Evolutionary conservation across 2,329 filamentous ascomycete genomes (phyloP).

Genomic region (Nigrospora oryzae): DNA sequence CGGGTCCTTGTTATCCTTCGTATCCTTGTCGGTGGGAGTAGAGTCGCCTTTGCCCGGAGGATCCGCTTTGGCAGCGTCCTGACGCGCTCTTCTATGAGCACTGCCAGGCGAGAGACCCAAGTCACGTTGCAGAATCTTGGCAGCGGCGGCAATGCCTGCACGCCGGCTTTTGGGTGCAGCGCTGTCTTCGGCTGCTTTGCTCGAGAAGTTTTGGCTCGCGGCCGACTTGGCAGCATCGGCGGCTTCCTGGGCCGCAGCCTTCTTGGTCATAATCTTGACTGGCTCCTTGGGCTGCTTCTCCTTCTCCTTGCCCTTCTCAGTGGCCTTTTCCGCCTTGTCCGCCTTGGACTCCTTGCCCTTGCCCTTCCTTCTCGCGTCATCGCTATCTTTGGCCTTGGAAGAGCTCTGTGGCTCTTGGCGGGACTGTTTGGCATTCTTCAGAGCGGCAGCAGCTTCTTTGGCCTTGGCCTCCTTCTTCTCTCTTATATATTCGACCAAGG

Average conservation of each 20-base stretch:
- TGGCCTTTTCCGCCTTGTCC: conserved; percentile 56
- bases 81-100: conserved; percentile 51
- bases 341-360: conserved; percentile 54
- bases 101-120: conserved; percentile 56
- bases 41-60: conserved; percentile 30
- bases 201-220: conserved; percentile 24
- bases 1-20: conserved; percentile 9
- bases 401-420: conserved; percentile 42
- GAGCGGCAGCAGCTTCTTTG: conserved; percentile 14
- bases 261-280: conserved; percentile 56
- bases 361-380: conserved; percentile 41
- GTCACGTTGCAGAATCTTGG: conserved; percentile 57
- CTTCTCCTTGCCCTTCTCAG: conserved; percentile 41
- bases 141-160: conserved; percentile 54
- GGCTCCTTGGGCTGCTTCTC: conserved; percentile 36
- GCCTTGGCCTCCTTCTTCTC: conserved; percentile 71
- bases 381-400: conserved; percentile 36
- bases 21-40: conserved; percentile 16
- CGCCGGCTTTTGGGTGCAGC: conserved; percentile 45
- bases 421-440: conserved; percentile 43
- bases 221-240: conserved; percentile 36
- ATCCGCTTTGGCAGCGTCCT: conserved; percentile 50
- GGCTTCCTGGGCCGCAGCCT: conserved; percentile 40
- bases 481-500: conserved; percentile 79
- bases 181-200: conserved; percentile 20